Conservation (phyloP, 352 stramenopile species). For the Lagenidium giganteum region DNA sequence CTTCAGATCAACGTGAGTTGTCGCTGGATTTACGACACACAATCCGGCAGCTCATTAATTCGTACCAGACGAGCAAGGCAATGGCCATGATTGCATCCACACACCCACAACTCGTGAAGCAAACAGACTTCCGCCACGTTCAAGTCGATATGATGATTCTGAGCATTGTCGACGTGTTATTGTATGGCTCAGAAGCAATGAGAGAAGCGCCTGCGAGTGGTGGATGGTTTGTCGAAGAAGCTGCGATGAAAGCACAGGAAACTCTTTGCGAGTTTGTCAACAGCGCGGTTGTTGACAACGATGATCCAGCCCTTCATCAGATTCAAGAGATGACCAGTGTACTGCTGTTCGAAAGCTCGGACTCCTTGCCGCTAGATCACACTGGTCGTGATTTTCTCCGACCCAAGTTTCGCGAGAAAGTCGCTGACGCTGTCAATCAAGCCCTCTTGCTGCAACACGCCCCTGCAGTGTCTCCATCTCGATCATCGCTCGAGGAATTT, state of each 20-base stretch:
- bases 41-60: conserved; percentile 4
- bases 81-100: too few species aligned
- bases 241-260: neutral
- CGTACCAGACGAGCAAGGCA: neutral
- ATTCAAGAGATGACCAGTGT: conserved; percentile 10
- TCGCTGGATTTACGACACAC: conserved; percentile 2
- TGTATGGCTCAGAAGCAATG: conserved; percentile 6
- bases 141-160: too few species aligned
- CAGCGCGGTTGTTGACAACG: neutral
- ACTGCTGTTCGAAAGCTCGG: conserved; percentile 5
- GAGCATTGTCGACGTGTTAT: neutral
- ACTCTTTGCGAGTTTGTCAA: neutral
- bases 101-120: conserved; percentile 7
- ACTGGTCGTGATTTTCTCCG: conserved; percentile 7
- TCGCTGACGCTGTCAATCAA: conserved; percentile 10
- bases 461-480: too few species aligned
- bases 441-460: neutral
- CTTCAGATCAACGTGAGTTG: neutral
- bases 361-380: neutral
- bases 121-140: neutral
- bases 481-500: conserved; percentile 4
- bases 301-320: neutral
- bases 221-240: conserved; percentile 2
- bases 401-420: conserved; percentile 12
- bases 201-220: conserved; percentile 5